Evolutionary conservation across 139 green algal species (phyloP), one percentile per base, ranked within the genome.

Genomic region (Nannochloris sp.): DNA sequence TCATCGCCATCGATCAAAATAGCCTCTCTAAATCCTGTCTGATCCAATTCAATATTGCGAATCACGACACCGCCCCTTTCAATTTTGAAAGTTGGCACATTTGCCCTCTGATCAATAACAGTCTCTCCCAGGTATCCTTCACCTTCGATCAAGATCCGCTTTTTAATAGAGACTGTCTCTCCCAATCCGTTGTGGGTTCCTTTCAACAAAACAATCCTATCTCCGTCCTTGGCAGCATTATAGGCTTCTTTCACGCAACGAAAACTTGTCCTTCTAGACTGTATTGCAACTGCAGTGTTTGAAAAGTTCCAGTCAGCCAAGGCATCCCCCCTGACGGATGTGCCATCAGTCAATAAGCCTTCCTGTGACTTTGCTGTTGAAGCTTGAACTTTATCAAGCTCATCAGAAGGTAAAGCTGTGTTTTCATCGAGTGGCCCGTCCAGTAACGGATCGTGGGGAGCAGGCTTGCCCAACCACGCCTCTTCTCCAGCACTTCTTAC

Each of bases 131-230:
- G 48, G n/a, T 6, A 20, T 1, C 83, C 83, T 59, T 80, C 69
- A 11, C 83, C 81, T n/a, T 72, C 56, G 25, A 89, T 86, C 26
- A 88, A 55, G 17, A 89, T 30, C 3, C 83, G 71, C 69, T 87
- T 87, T 40, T 60, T 62, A 5, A 89, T 44, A 8, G 71, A 63
- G 26, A 79, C 43, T 3, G 49, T 61, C 45, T 79, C 40, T 70
- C 77, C 83, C 49, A 79, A 59, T 25, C 71, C 79, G 63, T 88
- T 88, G 76, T 89, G 83, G 8, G 74, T 70, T 16, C 83, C 83
- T 2, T 60, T 49, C 10, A 70, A 63, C 25, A 89, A 59, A 13
- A 88, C 17, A 29, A 89, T 84, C n/a, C 59, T 61, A 62, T 88
- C 83, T 12, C 82, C 83, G 59, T 89, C 83, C 3, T 66, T 25